Base-by-base conservation (phyloP, 2,329 filamentous ascomycete genomes). In the Colletotrichum spaethianum region DNA sequence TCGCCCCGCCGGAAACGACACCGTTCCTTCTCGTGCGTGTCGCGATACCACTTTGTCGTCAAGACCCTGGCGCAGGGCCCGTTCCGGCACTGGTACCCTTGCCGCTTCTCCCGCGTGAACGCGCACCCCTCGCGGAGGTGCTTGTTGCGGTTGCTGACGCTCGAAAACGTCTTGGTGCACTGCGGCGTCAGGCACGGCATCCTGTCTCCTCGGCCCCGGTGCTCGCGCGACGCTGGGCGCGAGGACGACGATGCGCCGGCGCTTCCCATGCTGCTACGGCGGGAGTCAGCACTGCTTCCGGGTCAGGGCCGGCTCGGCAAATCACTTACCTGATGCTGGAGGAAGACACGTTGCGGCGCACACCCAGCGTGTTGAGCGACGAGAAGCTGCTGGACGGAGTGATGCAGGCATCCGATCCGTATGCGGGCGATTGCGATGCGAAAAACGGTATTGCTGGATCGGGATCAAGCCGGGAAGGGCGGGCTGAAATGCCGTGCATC, bases 101-200 rank as follows among this genome's bases (percentile, higher is more conserved):
- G 57, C 12, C 68, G 72, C 28, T 75, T 75, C 40, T 76, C 73
- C 7, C 76, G 74, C 14, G 26, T 71, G 33, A 75, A 73, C 4
- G 74, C 71, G 50, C 79, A 81, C 2, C 78, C 78, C 56, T 78
- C 75, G 2, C 74, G 76, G 72, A 76, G 75, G 73, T 81, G 79
- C 64, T 80, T 81, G 68, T 80, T 80, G 31, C 77, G 76, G 63
- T 80, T 81, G 70, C 78, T 78, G 33, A 76, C 67, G 60, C 74
- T 80, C 1, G 78, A 77, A 38, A 81, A 80, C 23, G 70, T 75
- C 73, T 79, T 80, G 52, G 68, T 61, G 46, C 79, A 81, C 14
- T 59, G 57, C 9, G 66, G 40, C 6, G 53, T 12, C 12, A 55
- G 20, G 68, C 79, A 81, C 23, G 70, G 53, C 20, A 73, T 70